Percentiles rank a stretch among this genome's conserved stretches.
Evolutionary conservation across 495 filamentous ascomycete genomes (phyloP).

Genomic region (Hypoxylon lenormandii): DNA sequence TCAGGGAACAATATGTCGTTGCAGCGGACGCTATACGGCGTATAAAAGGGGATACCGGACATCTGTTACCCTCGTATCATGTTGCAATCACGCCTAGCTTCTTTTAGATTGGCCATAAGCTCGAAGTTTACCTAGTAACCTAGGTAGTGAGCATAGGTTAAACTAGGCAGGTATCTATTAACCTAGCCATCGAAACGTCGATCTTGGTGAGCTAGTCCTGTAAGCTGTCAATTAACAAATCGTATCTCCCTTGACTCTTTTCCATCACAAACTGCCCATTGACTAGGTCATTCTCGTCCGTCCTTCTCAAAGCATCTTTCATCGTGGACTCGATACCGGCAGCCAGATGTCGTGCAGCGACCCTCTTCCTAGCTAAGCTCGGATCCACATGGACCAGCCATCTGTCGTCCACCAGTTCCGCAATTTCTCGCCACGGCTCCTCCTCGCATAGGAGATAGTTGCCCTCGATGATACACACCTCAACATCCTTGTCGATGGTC

Average conservation of each 20-base stretch:
- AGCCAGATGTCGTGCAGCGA: not conserved
- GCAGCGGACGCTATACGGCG: too few species aligned
- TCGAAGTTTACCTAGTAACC: too few species aligned
- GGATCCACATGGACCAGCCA: slow-evolving; percentile 33
- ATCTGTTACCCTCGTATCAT: too few species aligned
- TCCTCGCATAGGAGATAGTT: slow-evolving; percentile 29
- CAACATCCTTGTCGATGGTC: slow-evolving; percentile 1
- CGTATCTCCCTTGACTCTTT: slow-evolving; percentile 13
- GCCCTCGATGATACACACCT: slow-evolving; percentile 28
- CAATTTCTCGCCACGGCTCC: slow-evolving; percentile 25
- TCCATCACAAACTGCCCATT: slow-evolving; percentile 15
- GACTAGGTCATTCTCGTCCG: slow-evolving; percentile 22
- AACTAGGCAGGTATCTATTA: too few species aligned
- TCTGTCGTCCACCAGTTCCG: slow-evolving; percentile 22
- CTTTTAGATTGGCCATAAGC: too few species aligned
- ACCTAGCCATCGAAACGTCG: not conserved
- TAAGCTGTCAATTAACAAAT: slow-evolving; percentile 18
- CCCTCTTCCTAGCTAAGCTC: slow-evolving; percentile 13
- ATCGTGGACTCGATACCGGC: slow-evolving; percentile 32
- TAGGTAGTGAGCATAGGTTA: too few species aligned
- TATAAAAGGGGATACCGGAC: too few species aligned
- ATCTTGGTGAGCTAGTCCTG: not conserved
- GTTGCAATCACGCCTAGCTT: too few species aligned
- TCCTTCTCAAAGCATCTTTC: slow-evolving; percentile 21
- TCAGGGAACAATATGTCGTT: too few species aligned